These are phyloP conservation scores for Elsinoe fawcettii DNA, from an alignment of 2,329 filamentous ascomycete genomes.

Conservation along the genomic window DNA sequence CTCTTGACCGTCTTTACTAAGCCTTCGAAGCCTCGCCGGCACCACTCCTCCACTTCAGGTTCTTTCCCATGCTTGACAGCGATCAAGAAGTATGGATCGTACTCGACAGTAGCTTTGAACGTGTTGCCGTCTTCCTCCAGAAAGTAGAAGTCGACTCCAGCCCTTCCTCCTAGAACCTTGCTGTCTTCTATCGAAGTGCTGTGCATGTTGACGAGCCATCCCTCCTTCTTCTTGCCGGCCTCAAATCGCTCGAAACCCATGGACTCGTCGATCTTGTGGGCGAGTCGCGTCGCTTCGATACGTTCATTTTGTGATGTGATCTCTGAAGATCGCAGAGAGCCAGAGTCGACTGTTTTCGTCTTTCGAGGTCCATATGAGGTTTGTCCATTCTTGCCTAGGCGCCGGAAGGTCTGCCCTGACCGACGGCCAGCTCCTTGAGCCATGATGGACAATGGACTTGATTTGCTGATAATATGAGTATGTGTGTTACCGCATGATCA, in stretches of 20 bases:
- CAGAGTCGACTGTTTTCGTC: conserved; percentile 71
- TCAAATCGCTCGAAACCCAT: conserved; percentile 95
- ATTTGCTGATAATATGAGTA: background rate
- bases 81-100: conserved; percentile 92
- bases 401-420: conserved; percentile 35
- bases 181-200: conserved; percentile 80
- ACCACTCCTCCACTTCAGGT: conserved; percentile 93
- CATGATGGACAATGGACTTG: conserved; percentile 29
- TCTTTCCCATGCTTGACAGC: conserved; percentile 83
- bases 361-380: conserved; percentile 47
- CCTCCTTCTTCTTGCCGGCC: conserved; percentile 71
- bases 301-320: conserved; percentile 88
- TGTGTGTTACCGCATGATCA: background rate
- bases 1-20: conserved; percentile 69
- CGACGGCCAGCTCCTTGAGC: conserved; percentile 35
- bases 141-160: conserved; percentile 95
- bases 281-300: conserved; percentile 73
- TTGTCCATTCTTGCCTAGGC: conserved; percentile 41
- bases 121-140: conserved; percentile 79
- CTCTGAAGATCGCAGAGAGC: conserved; percentile 66
- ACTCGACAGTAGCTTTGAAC: conserved; percentile 94
- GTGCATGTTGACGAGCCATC: conserved; percentile 95
- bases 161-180: conserved; percentile 71
- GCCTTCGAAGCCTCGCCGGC: conserved; percentile 69
- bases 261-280: conserved; percentile 82